Evolutionary conservation across 768 basidiomycete species (phyloP), one percentile per base, ranked within the genome.

Genomic region (Leccinum fibrillosum): DNA sequence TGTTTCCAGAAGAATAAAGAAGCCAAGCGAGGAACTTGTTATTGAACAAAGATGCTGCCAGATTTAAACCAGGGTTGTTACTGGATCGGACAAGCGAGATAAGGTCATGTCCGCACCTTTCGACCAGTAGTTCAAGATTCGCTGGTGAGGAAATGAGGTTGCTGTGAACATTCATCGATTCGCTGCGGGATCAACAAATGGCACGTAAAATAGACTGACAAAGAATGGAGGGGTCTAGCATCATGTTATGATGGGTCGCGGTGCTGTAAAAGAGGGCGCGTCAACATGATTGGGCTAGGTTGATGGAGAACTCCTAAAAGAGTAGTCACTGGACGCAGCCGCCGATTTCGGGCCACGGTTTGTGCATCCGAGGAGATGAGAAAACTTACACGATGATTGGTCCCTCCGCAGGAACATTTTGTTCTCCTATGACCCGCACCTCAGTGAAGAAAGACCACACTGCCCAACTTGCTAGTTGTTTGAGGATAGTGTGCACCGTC

Each of bases 241-340:
- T 94, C 94, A 95, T 96, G 72, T 97, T 98, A 67, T 94, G 90
- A 69, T 97, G 94, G 4, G 90, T 92, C 45, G 87, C 89, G 3
- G 89, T 83, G 39, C 91, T 93, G 69, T 50, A 56, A 62, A 56
- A 56, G 42, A 50, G 55, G 52, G 49, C 26, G 32, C 13, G 51
- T 69, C 21, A 69, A 48, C 55, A 53, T 67, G 49, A 13, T 54
- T 45, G 13, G 21, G 54, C 21, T 25, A 30, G 48, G 4, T 28
- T 44, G 44, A 21, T 32, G 55, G 21, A 34, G 48, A 47, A 47
- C 52, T 48, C 53, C 9, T 39, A 25, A 58, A 37, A n/a, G 34
- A 39, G 26, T 35, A 39, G 45, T 44, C 32, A 34, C 32, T 34
- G 26, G 35, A 45, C 56, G 44, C 42, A 45, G n/a, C 52, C 62